A percentile compares a stretch with the other conserved stretches of the same genome.
Evolutionary conservation across 495 filamentous ascomycete species (phyloP).

Genomic region (Lineolata rhizophorae): DNA sequence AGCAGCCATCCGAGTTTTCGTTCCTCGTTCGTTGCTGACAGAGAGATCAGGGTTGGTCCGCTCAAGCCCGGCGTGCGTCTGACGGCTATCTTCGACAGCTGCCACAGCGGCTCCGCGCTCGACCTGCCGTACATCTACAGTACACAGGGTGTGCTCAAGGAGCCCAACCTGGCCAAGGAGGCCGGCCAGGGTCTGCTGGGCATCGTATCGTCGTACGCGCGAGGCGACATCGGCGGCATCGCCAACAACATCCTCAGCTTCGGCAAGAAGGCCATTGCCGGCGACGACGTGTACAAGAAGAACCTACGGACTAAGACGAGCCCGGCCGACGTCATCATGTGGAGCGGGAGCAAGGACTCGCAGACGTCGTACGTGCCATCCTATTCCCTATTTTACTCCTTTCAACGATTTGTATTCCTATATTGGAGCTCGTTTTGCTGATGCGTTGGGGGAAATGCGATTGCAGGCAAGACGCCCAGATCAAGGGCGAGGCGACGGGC

Average conservation of each 20-base stretch:
- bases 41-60: constrained; percentile 33
- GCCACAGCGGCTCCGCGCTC: constrained; percentile 88
- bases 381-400: too few species aligned
- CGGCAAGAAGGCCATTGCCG: constrained; percentile 78
- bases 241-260: constrained; percentile 63
- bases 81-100: constrained; percentile 98
- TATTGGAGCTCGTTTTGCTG: not conserved
- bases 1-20: not conserved
- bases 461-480: constrained; percentile 35
- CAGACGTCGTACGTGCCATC: constrained; percentile 67
- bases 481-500: constrained; percentile 70
- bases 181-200: constrained; percentile 81
- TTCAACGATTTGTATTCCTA: too few species aligned
- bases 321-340: constrained; percentile 92
- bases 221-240: constrained; percentile 72
- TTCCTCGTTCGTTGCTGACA: not conserved
- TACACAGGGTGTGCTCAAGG: constrained; percentile 80
- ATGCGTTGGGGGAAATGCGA: not conserved
- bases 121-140: constrained; percentile 96
- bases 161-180: constrained; percentile 94
- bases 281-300: constrained; percentile 60
- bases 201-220: constrained; percentile 74
- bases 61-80: constrained; percentile 68
- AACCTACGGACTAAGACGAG: constrained; percentile 79
- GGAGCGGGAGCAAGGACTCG: constrained; percentile 86